Evolutionary conservation across 2,329 filamentous ascomycete species (phyloP).

Genomic region (Scedosporium apiospermum): DNA sequence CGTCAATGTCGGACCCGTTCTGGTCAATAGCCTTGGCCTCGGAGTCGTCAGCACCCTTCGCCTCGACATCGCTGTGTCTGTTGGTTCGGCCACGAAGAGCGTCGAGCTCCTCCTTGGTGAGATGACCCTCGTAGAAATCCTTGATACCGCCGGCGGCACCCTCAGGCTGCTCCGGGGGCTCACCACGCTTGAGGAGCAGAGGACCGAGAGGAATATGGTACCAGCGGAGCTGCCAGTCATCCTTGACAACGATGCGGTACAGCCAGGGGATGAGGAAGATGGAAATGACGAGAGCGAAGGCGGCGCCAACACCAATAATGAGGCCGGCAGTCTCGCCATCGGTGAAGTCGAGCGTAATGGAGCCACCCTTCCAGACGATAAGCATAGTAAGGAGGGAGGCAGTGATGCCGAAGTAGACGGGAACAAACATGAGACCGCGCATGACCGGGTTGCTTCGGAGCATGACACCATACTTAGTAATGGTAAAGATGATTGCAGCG

Average conservation of each 20-base stretch:
- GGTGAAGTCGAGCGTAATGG: conserved; percentile 25
- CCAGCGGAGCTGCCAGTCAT: conserved; percentile 46
- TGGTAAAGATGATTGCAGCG: conserved; percentile 27
- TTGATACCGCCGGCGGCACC: conserved; percentile 24
- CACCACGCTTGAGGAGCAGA: conserved; percentile 25
- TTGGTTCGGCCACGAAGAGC: conserved; percentile 17
- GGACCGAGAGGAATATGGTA: conserved; percentile 40
- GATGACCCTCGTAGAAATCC: conserved; percentile 41
- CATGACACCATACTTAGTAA: conserved; percentile 48
- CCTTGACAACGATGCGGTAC: conserved; percentile 40
- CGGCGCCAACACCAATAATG: conserved; percentile 38
- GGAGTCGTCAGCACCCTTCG: conserved; percentile 10
- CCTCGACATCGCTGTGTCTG: conserved; percentile 17
- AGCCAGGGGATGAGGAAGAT: conserved; percentile 45
- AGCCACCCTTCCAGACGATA: conserved; percentile 46
- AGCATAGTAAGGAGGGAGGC: conserved; percentile 51
- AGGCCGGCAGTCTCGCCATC: conserved; percentile 31
- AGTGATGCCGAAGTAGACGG: conserved; percentile 50
- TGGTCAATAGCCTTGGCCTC: conserved; percentile 14
- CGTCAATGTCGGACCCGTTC: conserved; percentile 16
- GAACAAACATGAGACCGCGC: conserved; percentile 42
- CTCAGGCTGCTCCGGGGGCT: conserved; percentile 16
- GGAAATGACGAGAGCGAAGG: conserved; percentile 29
- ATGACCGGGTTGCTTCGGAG: conserved; percentile 41
- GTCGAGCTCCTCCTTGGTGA: conserved; percentile 35